These are phyloP conservation scores for Leccinum pellstonianum DNA, from an alignment of 768 basidiomycete species.

Conservation along the genomic window DNA sequence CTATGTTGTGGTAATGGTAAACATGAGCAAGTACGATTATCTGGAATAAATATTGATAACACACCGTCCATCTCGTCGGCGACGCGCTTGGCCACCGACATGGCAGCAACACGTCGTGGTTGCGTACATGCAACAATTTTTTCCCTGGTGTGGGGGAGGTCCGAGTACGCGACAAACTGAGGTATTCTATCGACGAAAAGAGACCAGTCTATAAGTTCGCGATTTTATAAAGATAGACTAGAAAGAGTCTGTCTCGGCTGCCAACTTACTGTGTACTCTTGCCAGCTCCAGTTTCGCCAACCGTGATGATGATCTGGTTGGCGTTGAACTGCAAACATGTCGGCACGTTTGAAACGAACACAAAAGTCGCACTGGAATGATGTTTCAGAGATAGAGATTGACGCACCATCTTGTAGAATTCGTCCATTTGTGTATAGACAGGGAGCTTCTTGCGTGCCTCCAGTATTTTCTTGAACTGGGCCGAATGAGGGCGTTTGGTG, in stretches of 20 bases:
- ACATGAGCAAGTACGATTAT: constrained; percentile 2
- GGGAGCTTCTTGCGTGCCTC: constrained; percentile 85
- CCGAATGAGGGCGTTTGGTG: constrained; percentile 72
- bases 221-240: constrained; percentile 20
- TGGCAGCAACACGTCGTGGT: constrained; percentile 93
- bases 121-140: constrained; percentile 97
- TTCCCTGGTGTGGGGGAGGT: constrained; percentile 85
- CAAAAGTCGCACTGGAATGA: neutral
- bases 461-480: constrained; percentile 84
- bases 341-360: neutral
- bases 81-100: constrained; percentile 97
- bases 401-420: constrained; percentile 87
- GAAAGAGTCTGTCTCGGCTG: constrained; percentile 16
- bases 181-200: constrained; percentile 68
- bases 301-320: constrained; percentile 85
- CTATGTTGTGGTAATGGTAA: constrained; percentile 38
- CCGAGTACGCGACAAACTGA: constrained; percentile 93
- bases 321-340: constrained; percentile 24
- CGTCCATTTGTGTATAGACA: constrained; percentile 89
- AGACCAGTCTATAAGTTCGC: constrained; percentile 28
- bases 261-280: constrained; percentile 89
- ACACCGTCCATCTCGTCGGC: constrained; percentile 98
- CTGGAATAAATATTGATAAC: constrained; percentile 27
- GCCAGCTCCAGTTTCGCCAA: constrained; percentile 93
- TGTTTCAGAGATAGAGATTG: neutral